phyloP scores from a whole-genome alignment of 768 basidiomycete genomes.

The Boletus rex-veris region DNA sequence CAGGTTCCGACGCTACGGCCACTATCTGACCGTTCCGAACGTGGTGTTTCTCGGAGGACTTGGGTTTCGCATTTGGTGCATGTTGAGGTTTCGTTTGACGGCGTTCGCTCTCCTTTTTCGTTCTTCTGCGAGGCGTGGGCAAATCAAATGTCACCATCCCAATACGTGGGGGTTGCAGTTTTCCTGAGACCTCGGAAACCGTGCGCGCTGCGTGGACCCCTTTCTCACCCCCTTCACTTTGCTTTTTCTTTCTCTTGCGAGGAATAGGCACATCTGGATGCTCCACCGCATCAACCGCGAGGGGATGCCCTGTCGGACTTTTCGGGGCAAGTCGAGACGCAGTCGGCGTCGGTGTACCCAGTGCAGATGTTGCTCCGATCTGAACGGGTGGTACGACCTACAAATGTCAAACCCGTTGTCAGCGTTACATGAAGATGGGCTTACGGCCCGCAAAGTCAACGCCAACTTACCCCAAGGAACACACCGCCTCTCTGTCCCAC shows the following conservation, averaged over 20 bases:
- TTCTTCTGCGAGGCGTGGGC: background rate
- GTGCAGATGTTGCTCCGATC: background rate
- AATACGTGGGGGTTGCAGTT: too few species aligned
- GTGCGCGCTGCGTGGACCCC: too few species aligned
- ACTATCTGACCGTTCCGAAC: constrained; percentile 19
- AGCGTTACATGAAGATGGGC: background rate
- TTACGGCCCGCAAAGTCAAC: background rate
- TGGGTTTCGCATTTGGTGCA: background rate
- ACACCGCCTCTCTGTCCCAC: background rate
- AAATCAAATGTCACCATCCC: background rate
- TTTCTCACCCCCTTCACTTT: too few species aligned
- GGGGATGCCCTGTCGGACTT: background rate
- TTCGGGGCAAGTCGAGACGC: background rate
- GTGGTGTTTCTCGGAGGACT: constrained; percentile 1
- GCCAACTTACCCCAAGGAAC: background rate
- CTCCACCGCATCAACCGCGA: background rate
- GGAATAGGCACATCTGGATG: background rate
- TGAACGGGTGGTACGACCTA: background rate
- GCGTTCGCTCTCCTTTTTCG: background rate
- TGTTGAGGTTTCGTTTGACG: background rate
- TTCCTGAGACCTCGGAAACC: too few species aligned
- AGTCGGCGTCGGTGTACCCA: background rate
- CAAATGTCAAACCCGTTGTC: too few species aligned
- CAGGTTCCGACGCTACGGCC: background rate
- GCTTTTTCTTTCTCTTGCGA: constrained; percentile 4